Evolutionary conservation across 2,329 filamentous ascomycete genomes (phyloP).

Genomic region (Pseudomassariella vexata): DNA sequence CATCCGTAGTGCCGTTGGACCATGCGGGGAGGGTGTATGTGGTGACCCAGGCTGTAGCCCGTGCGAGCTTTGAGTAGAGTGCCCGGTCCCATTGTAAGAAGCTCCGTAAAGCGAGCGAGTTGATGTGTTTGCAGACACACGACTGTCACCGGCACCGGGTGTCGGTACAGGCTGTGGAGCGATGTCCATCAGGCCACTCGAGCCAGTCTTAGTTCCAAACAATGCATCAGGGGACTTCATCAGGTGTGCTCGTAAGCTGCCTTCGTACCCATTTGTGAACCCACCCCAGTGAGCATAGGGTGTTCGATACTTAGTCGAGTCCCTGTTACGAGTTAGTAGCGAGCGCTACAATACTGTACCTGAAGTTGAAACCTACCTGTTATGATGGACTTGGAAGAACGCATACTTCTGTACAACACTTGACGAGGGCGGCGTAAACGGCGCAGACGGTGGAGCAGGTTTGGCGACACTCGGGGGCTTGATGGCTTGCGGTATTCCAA

Average conservation of each 20-base stretch:
- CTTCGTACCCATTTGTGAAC: conserved; percentile 58
- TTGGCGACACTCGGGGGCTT: conserved; percentile 12
- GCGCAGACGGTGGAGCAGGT: conserved; percentile 19
- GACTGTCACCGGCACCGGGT: too few relatives aligned
- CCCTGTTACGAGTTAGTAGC: conserved; percentile 30
- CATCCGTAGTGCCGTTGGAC: too few relatives aligned
- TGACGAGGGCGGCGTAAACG: too few relatives aligned
- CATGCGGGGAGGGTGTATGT: too few relatives aligned
- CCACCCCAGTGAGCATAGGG: conserved; percentile 53
- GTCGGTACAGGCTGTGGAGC: too few relatives aligned
- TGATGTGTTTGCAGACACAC: too few relatives aligned
- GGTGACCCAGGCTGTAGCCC: too few relatives aligned
- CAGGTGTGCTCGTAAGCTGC: conserved; percentile 40
- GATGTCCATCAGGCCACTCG: too few relatives aligned
- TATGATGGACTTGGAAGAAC: conserved; percentile 56
- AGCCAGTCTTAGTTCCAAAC: conserved; percentile 19
- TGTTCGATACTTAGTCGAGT: conserved; percentile 50
- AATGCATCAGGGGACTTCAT: conserved; percentile 35
- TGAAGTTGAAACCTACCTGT: conserved; percentile 43
- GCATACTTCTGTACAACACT: conserved; percentile 47
- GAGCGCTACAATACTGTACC: too few relatives aligned
- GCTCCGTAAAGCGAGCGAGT: too few relatives aligned
- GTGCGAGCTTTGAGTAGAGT: too few relatives aligned
- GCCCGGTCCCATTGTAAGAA: too few relatives aligned
- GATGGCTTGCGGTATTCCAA: conserved; percentile 16